Base-by-base conservation (phyloP, 768 basidiomycete genomes). In the Daedalea quercina region DNA sequence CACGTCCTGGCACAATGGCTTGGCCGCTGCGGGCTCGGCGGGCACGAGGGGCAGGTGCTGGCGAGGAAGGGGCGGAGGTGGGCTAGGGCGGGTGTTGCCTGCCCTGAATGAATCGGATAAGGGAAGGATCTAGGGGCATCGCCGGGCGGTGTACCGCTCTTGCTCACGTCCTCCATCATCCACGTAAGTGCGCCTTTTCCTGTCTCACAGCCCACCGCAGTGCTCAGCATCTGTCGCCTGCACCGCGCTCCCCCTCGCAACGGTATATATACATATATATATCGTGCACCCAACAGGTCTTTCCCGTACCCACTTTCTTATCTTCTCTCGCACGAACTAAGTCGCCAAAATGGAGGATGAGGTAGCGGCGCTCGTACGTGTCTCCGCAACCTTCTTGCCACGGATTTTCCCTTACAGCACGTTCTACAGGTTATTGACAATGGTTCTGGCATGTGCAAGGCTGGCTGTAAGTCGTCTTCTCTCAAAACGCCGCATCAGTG, bases 391-490 rank as follows among this genome's bases (percentile, higher is more conserved):
- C 15, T 31, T 22, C 43, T 42, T n/a, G 42, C 33, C 28, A 9
- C 8, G 42, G n/a, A 22, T 17, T 8, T 20, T 25, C 15, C 44
- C 37, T 40, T 6, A 40, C 37, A 40, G 19, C 15, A 47, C 37
- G 25, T 25, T 22, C 45, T 26, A 17, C 59, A 88, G 87, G 88
- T 90, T 72, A 87, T 90, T 69, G 87, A 92, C 73, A 90, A 90
- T 71, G 92, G 91, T 67, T 97, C 94, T 67, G 95, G 94, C 74
- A 98, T 97, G 94, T 97, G 94, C 87, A 98, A 98, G 78, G 95
- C 95, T 82, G 95, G 96, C 75, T 93, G 90, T 91, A 70, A 64
- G 87, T 85, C 35, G 47, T 22, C 9, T 41, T 17, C 35, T 13
- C 13, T 17, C 12, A 23, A n/a, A 23, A n/a, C 15, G 25, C 41